Percentiles rank a stretch among this genome's conserved stretches.
Conservation (phyloP, 164 flowering plant species). For the Chimonanthus praecox region DNA sequence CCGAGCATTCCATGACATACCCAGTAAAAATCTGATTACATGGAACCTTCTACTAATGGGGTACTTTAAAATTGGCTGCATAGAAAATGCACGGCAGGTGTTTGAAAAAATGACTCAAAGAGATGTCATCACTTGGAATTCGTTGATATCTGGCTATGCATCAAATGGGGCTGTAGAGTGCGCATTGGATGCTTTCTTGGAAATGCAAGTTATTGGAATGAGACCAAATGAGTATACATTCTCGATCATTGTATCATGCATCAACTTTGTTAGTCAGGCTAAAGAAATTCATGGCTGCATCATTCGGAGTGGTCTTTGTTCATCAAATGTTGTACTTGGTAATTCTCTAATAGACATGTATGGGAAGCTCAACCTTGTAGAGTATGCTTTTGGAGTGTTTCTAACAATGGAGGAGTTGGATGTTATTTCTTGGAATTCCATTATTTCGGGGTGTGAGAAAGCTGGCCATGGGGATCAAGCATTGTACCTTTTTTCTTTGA, state of each 20-base stretch:
- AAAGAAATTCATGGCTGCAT: conserved; percentile 43
- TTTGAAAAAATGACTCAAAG: conserved; percentile 33
- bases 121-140: conserved; percentile 37
- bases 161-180: conserved; percentile 16
- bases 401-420: conserved; percentile 34
- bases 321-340: conserved; percentile 34
- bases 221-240: conserved; percentile 36
- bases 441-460: conserved; percentile 32
- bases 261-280: conserved; percentile 20
- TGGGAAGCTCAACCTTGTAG: conserved; percentile 35
- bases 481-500: conserved; percentile 22
- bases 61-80: conserved; percentile 14
- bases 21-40: conserved; percentile 31
- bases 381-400: conserved; percentile 46
- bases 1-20: conserved; percentile 27
- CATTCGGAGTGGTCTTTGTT: conserved; percentile 23
- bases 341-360: conserved; percentile 50
- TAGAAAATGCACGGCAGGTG: conserved; percentile 24
- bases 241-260: conserved; percentile 29
- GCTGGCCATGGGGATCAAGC: conserved; percentile 25
- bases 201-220: conserved; percentile 26
- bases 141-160: conserved; percentile 30
- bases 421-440: conserved; percentile 47
- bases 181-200: conserved; percentile 19
- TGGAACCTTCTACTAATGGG: conserved; percentile 54